A percentile compares a stretch with the other conserved stretches of the same genome.
These are phyloP conservation scores for Chrysanthemum lavandulifolium DNA, from an alignment of 129 eudicot genomes.

Conservation along the genomic window DNA sequence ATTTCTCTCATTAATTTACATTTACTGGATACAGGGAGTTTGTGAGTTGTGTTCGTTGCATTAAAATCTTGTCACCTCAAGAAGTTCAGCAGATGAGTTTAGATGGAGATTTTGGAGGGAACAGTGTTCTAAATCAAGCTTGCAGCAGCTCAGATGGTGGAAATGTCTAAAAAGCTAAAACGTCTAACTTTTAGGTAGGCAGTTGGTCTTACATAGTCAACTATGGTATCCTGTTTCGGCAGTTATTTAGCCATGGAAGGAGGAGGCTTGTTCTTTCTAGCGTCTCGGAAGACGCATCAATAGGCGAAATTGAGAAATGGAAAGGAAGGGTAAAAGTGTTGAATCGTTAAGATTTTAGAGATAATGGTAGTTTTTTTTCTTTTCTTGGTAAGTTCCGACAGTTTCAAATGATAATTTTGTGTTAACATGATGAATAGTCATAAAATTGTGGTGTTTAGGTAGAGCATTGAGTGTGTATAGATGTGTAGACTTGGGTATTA, in stretches of 20 bases:
- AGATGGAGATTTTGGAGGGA: slow-evolving; percentile 82
- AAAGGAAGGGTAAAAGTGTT: not conserved
- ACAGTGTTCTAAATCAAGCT: slow-evolving; percentile 72
- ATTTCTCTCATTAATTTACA: not conserved
- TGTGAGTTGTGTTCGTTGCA: slow-evolving; percentile 80
- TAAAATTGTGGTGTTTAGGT: slow-evolving; percentile 16
- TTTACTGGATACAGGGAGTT: slow-evolving; percentile 58
- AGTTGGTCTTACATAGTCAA: slow-evolving; percentile 10
- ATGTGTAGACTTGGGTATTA: slow-evolving; percentile 27
- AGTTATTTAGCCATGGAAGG: slow-evolving; percentile 8
- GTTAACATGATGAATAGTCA: slow-evolving; percentile 11
- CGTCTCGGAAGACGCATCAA: slow-evolving; percentile 4
- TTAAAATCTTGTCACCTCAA: slow-evolving; percentile 88
- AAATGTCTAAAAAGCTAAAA: slow-evolving; percentile 38
- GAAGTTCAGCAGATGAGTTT: slow-evolving; percentile 95
- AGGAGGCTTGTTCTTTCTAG: not conserved
- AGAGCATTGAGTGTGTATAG: slow-evolving; percentile 34
- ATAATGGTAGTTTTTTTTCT: not conserved
- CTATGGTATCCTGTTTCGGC: slow-evolving; percentile 15
- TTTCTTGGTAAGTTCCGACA: not conserved
- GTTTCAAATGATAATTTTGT: not conserved
- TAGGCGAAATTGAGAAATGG: slow-evolving; percentile 11
- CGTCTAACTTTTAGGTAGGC: slow-evolving; percentile 19
- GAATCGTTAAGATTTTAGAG: not conserved
- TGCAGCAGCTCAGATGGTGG: slow-evolving; percentile 94